Conservation (phyloP, 345 rosid genomes). For the Hibiscus trionum region DNA sequence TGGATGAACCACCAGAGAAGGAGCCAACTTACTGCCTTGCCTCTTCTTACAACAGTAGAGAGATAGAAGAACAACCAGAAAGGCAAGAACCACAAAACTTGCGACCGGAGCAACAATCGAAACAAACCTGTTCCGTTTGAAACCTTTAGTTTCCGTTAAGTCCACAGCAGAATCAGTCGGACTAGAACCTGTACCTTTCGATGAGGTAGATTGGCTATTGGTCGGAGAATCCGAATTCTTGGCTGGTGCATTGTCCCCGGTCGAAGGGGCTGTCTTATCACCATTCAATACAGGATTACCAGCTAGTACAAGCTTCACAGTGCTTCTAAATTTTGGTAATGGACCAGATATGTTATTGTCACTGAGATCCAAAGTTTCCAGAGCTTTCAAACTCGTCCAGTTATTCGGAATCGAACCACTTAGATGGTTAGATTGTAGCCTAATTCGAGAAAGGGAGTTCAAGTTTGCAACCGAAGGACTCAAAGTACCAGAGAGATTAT, state of each 20-base stretch:
- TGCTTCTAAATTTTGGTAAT: constrained; percentile 32
- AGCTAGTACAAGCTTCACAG: constrained; percentile 19
- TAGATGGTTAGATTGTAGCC: constrained; percentile 39
- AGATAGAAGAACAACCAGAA: constrained; percentile 37
- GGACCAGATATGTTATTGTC: constrained; percentile 55
- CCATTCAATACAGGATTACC: constrained; percentile 44
- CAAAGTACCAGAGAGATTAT: constrained; percentile 50
- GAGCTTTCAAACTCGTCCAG: constrained; percentile 52
- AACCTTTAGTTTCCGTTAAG: constrained; percentile 16
- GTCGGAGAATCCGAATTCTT: constrained; percentile 17
- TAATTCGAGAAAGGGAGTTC: constrained; percentile 34
- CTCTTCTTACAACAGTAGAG: constrained; percentile 42
- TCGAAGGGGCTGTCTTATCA: constrained; percentile 16
- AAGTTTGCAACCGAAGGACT: constrained; percentile 53
- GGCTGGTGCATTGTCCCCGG: constrained; percentile 21
- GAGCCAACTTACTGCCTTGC: constrained; percentile 21
- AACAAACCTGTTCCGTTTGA: constrained; percentile 24
- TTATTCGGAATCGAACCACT: constrained; percentile 41
- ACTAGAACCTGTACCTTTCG: constrained; percentile 15
- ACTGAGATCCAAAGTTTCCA: constrained; percentile 48
- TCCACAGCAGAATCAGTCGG: constrained; percentile 22
- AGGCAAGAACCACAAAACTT: constrained; percentile 32
- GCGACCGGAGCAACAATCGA: constrained; percentile 44
- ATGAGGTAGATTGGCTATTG: constrained; percentile 2
- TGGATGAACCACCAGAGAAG: constrained; percentile 59